phyloP scores from a whole-genome alignment of 495 filamentous ascomycete species.

The Tricharina praecox region DNA sequence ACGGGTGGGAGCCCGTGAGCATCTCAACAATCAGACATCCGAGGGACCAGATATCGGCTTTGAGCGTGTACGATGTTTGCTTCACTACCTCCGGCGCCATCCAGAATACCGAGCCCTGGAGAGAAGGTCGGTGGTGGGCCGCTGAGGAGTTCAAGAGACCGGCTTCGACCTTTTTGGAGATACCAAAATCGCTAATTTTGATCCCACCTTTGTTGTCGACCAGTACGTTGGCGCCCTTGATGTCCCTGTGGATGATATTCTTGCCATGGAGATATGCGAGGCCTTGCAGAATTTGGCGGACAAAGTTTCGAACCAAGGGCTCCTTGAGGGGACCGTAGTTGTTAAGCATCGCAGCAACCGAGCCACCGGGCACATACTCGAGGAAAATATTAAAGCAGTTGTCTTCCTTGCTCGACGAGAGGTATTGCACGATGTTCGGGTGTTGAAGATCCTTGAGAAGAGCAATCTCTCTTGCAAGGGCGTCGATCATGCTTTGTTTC shows the following conservation, averaged over 20 bases:
- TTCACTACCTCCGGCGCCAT: constrained; percentile 99
- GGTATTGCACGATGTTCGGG: constrained; percentile 94
- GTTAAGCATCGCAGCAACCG: constrained; percentile 93
- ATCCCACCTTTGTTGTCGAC: constrained; percentile 98
- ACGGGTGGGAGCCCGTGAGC: constrained; percentile 93
- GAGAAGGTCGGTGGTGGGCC: constrained; percentile 67
- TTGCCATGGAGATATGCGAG: constrained; percentile 89
- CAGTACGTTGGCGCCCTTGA: constrained; percentile 96
- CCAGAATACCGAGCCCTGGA: constrained; percentile 98
- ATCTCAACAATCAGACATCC: constrained; percentile 97
- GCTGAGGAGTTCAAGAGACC: constrained; percentile 23
- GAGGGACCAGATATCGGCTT: constrained; percentile 98
- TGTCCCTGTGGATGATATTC: constrained; percentile 96
- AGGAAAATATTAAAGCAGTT: constrained; percentile 98
- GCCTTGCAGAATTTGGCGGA: constrained; percentile 85
- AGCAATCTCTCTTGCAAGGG: constrained; percentile 88
- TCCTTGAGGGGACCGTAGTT: constrained; percentile 92
- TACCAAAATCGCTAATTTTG: constrained; percentile 99
- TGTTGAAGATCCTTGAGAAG: constrained; percentile 89
- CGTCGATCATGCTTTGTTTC: constrained; percentile 95
- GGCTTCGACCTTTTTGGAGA: constrained; percentile 91
- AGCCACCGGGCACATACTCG: constrained; percentile 95
- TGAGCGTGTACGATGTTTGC: constrained; percentile 92
- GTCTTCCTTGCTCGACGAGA: constrained; percentile 80
- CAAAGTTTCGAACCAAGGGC: constrained; percentile 86